These are phyloP conservation scores for Solanum sparsipilum DNA, from an alignment of 257 asterid species.

Conservation along the genomic window DNA sequence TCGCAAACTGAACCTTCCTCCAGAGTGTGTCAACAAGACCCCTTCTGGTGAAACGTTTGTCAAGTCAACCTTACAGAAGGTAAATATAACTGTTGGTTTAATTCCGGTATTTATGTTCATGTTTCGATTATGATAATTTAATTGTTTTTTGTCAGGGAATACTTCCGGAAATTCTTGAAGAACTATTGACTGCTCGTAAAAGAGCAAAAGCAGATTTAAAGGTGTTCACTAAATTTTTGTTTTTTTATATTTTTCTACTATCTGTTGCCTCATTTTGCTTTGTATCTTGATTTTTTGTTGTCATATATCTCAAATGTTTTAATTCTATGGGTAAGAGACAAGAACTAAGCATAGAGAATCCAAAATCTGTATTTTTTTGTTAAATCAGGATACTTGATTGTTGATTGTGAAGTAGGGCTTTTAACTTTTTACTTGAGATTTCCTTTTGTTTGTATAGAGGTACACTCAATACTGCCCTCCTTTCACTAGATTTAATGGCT, in stretches of 20 bases:
- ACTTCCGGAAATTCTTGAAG: conserved; percentile 98
- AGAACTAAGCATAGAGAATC: neutral
- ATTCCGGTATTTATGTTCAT: neutral
- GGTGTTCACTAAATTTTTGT: conserved; percentile 30
- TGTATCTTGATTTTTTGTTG: neutral
- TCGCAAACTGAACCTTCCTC: conserved; percentile 73
- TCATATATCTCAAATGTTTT: neutral
- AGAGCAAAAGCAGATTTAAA: conserved; percentile 97
- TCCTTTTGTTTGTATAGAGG: neutral
- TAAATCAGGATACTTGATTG: neutral
- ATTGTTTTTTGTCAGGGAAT: conserved; percentile 56
- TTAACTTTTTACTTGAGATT: neutral
- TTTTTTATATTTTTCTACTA: neutral
- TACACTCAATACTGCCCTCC: neutral
- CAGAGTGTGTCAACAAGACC: conserved; percentile 78
- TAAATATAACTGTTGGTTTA: conserved; percentile 7
- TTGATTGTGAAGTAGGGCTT: neutral
- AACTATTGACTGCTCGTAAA: conserved; percentile 87
- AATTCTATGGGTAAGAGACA: neutral
- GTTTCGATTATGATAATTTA: conserved; percentile 4
- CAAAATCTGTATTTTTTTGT: neutral
- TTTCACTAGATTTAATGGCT: neutral
- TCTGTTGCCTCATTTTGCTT: neutral
- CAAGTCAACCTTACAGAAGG: conserved; percentile 83
- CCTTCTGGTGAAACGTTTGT: conserved; percentile 98